Evolutionary conservation across 1,284 basidiomycete species (phyloP).

Genomic region (Sutorius eximius): DNA sequence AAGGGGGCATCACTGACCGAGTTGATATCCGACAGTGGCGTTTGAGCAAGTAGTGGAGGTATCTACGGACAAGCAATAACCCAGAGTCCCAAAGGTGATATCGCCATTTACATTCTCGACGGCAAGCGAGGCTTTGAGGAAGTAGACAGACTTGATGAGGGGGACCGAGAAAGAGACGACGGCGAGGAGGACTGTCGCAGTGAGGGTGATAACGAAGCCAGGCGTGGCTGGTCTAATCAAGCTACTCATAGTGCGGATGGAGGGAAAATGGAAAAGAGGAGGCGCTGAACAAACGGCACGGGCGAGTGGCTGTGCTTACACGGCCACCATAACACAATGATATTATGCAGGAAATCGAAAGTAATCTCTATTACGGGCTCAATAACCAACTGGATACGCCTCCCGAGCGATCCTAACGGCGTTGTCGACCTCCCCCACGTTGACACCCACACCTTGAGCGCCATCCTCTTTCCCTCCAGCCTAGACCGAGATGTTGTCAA

Average conservation of each 20-base stretch:
- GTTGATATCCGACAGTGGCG: conserved; percentile 78
- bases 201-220: conserved; percentile 76
- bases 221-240: conserved; percentile 77
- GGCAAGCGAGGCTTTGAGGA: conserved; percentile 72
- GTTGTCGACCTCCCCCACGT: conserved; percentile 65
- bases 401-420: conserved; percentile 63
- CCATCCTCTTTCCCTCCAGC: conserved; percentile 91
- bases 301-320: conserved; percentile 21
- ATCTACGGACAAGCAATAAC: conserved; percentile 69
- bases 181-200: conserved; percentile 72
- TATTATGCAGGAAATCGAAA: neutral
- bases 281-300: neutral
- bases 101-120: conserved; percentile 52
- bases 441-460: conserved; percentile 81
- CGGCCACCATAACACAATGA: conserved; percentile 29
- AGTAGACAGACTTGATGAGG: conserved; percentile 79
- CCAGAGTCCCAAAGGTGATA: conserved; percentile 81
- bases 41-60: conserved; percentile 70
- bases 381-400: conserved; percentile 38
- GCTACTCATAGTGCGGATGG: conserved; percentile 46
- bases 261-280: neutral
- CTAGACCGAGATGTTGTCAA: conserved; percentile 41
- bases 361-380: neutral
- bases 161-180: conserved; percentile 87
- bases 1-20: conserved; percentile 54